phyloP scores from a whole-genome alignment of 2,329 filamentous ascomycete species.

The Dryadomyces sulphureus region DNA sequence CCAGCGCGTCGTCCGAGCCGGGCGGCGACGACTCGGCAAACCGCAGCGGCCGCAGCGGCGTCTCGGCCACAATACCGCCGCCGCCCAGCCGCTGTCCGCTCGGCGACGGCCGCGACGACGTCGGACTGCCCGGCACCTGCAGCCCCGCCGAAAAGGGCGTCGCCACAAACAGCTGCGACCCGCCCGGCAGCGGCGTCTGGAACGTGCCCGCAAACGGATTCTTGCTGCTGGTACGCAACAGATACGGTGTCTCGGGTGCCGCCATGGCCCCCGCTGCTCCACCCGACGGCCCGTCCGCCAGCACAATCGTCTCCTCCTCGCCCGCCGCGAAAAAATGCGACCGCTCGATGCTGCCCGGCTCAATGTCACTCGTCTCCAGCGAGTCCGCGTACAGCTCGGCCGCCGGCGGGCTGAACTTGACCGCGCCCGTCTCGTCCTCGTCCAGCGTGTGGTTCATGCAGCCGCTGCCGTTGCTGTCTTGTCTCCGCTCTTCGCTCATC shows the following conservation, averaged over 20 bases:
- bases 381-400: conserved; percentile 22
- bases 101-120: conserved; percentile 42
- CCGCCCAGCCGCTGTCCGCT: conserved; percentile 1
- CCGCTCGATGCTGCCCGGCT: neutral
- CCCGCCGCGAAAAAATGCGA: conserved; percentile 2
- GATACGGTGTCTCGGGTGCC: conserved; percentile 11
- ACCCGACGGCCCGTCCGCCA: neutral
- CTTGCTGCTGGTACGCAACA: conserved; percentile 19
- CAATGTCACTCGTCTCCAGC: neutral
- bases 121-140: conserved; percentile 32
- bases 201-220: conserved; percentile 31
- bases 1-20: neutral
- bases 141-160: conserved; percentile 39
- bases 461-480: conserved; percentile 9
- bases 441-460: conserved; percentile 15
- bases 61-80: neutral
- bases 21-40: conserved; percentile 6
- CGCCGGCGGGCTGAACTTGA: conserved; percentile 23
- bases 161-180: conserved; percentile 38
- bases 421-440: conserved; percentile 34
- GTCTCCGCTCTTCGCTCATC: conserved; percentile 11
- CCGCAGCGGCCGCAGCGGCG: neutral
- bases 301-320: conserved; percentile 1
- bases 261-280: neutral
- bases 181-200: conserved; percentile 20